These are phyloP conservation scores for Geosmithia flava DNA, from an alignment of 2,329 filamentous ascomycete species.

Conservation along the genomic window DNA sequence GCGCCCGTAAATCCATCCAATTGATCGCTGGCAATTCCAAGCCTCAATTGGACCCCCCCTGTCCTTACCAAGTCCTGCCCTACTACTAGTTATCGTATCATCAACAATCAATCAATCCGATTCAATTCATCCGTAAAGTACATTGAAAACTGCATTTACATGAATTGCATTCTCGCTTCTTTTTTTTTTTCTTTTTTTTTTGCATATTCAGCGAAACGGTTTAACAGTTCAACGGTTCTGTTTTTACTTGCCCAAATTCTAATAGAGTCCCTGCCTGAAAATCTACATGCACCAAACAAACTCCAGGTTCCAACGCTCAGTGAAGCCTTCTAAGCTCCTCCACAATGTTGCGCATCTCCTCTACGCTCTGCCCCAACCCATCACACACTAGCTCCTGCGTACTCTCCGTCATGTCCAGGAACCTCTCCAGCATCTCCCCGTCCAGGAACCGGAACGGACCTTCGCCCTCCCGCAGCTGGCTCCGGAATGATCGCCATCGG, in stretches of 20 bases:
- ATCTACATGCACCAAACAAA: not conserved
- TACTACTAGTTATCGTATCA: no score
- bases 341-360: slow-evolving; percentile 48
- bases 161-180: no score
- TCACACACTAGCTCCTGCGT: slow-evolving; percentile 39
- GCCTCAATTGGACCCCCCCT: not conserved
- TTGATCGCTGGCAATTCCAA: not conserved
- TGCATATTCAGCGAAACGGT: not conserved
- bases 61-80: not conserved
- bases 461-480: slow-evolving; percentile 56
- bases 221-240: no score
- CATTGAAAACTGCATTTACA: no score
- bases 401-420: slow-evolving; percentile 57
- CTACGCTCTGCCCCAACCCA: slow-evolving; percentile 47
- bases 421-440: slow-evolving; percentile 79
- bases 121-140: no score
- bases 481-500: slow-evolving; percentile 72
- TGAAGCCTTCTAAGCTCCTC: slow-evolving; percentile 53
- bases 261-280: not conserved
- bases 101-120: not conserved
- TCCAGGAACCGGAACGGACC: slow-evolving; percentile 84
- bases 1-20: not conserved
- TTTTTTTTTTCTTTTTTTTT: not conserved
- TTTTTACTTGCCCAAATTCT: no score
- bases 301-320: slow-evolving; percentile 16